Base-by-base conservation (phyloP, 140 eudicot species). In the Senecio squalidus region DNA sequence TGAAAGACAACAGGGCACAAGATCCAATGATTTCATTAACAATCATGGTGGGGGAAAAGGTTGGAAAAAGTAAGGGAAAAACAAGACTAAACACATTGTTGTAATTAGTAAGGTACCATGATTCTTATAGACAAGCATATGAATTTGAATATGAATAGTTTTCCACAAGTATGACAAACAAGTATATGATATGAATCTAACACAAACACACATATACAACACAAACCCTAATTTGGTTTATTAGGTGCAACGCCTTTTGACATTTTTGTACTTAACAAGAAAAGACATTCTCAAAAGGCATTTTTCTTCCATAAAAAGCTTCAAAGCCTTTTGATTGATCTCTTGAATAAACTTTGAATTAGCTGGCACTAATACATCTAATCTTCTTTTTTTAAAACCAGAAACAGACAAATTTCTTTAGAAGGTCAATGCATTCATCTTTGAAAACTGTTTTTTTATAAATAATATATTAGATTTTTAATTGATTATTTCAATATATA, bases 241-340 rank as follows among this genome's bases (percentile, higher is more conserved):
- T 73, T 78, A 78, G 89, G 84, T 82, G 80, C 66, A 79, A 72
- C 74, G 52, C 71, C 80, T 78, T 74, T 78, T 78, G 85, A 82
- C 85, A 72, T 70, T 75, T 75, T 50, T 71, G 71, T 78, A 69
- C 47, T 69, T 60, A 73, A 57, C 78, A 36, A 58, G 77, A 67
- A 67, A 70, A 71, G 78, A 77, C 80, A 69, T 74, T 63, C 72
- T 60, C 23, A 38, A 64, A 58, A 48, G 71, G 58, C 77, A 74
- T 61, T 67, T 69, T 65, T 60, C 76, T 71, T 57, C 66, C 63
- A 64, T 34, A 25, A 72, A n/a, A 55, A 64, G 34, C 54, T 46
- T 72, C 51, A 69, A 33, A 73, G 38, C 52, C 48, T 53, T 69
- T 66, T 64, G 31, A 33, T 53, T 66, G 30, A 55, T 39, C 26